phyloP scores from a whole-genome alignment of 768 basidiomycete species.

The Termitomyces sp. region DNA sequence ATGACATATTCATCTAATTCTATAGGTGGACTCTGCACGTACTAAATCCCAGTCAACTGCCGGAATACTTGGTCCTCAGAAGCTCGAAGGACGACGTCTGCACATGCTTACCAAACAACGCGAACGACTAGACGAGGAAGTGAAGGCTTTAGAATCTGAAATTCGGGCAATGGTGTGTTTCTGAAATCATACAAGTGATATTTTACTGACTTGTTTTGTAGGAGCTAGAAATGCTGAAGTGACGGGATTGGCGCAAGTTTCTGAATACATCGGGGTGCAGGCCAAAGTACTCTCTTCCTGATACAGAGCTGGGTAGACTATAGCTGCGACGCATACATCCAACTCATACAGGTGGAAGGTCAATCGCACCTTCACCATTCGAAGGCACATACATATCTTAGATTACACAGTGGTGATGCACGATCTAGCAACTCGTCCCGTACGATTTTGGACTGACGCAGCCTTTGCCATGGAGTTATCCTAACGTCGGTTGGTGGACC shows the following conservation, averaged over 20 bases:
- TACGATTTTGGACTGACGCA: too few relatives aligned
- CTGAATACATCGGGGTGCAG: neutral
- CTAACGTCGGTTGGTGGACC: neutral
- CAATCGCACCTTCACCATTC: neutral
- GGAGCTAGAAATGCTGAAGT: slow-evolving; percentile 17
- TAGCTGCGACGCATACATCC: neutral
- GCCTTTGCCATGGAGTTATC: neutral
- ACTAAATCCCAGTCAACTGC: slow-evolving; percentile 38
- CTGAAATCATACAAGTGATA: neutral
- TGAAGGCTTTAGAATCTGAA: slow-evolving; percentile 55
- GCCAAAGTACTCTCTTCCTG: neutral
- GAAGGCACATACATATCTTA: neutral
- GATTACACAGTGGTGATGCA: neutral
- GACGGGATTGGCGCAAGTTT: neutral
- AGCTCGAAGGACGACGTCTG: slow-evolving; percentile 59
- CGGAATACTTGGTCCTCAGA: slow-evolving; percentile 50
- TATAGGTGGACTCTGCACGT: slow-evolving; percentile 52
- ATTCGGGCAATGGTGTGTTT: slow-evolving; percentile 47
- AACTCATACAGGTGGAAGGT: neutral
- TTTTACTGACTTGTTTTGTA: neutral
- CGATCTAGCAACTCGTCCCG: neutral
- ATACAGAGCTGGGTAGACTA: neutral
- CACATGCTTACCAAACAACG: slow-evolving; percentile 63
- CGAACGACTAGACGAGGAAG: slow-evolving; percentile 60
- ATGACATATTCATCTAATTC: neutral